Evolutionary conservation across 228 moss, liverwort and hornwort species (phyloP), one percentile per base, ranked within the genome.

Genomic region (Sphagnum fallax): DNA sequence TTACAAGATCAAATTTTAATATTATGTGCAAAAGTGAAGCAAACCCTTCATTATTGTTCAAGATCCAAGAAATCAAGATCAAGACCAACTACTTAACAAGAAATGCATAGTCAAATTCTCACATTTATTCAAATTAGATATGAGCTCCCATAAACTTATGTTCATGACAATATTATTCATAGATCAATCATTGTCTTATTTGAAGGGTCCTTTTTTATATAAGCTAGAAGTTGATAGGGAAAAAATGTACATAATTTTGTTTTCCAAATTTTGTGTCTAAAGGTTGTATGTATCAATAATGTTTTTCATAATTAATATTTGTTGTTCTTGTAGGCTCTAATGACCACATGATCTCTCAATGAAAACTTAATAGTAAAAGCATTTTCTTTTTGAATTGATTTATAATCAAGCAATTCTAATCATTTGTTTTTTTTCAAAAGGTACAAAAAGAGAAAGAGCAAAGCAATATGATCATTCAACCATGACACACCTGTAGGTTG

Each of bases 401-500:
- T 47, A 4, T 48, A 6, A 13, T 64, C 49, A 47, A n/a, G 10
- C 6, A 8, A 47, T 9, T 12, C 47, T 64, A 11, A 11, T 49
- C 5, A 47, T 32, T 47, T 64, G n/a, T 47, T 5, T 8, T 12
- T 47, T 9, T n/a, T n/a, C n/a, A n/a, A n/a, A n/a, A n/a, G 16
- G 63, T 8, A 63, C 47, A 63, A 8, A 9, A 10, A 6, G 14
- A 32, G 63, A 47, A 16, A 9, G 63, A 47, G 0, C 15, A 6
- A 16, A 52, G 63, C 9, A 63, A 57, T 52, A 64, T 66, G 70
- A 77, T 77, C 77, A 81, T 66, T 89, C 81, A 90, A 84, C 75
- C 73, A 76, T 86, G 89, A 78, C 87, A 76, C 79, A 82, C 87
- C 91, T 81, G 81, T 86, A 91, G 91, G 92, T 89, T 93, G 88